Evolutionary conservation across 176 grass and related monocot genomes (phyloP), one percentile per base, ranked within the genome.

Genomic region (Areca catechu): DNA sequence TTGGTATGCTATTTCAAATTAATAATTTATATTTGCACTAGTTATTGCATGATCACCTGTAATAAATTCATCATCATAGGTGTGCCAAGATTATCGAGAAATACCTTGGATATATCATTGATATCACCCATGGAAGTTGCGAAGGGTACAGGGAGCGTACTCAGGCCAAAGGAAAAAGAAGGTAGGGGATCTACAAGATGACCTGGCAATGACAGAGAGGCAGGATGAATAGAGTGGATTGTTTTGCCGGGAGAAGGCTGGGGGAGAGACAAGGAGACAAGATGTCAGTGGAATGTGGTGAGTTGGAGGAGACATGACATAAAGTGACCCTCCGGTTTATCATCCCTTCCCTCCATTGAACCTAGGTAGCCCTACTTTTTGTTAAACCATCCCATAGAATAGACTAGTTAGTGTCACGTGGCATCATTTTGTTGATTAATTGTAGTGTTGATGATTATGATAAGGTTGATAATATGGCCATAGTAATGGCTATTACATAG

Each of bases 281-380:
- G 63, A 55, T 72, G 50, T 54, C 5, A 62, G 24, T 76, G 76
- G 58, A 70, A 69, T 83, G 85, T 80, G 79, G 79, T 65, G 80
- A 73, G 76, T 19, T 70, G 72, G 63, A 88, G 76, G 25, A 76
- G 76, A 79, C 85, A 83, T 72, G 63, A 24, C 4, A 75, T 57
- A 54, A 60, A 24, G 65, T 48, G 55, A 18, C 1, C 28, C 56
- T 24, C 55, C 30, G 60, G 30, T 53, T 2, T 0, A 30, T 55
- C 61, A 52, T 53, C 16, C 3, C 22, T 14, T 61, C 57, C 5
- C 51, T 53, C 29, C 49, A 0, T 19, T 43, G 34, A 12, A 3
- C 66, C 61, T 70, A 55, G 34, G 34, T 50, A 62, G 47, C 25
- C 21, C 25, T 70, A 25, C 27, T 23, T 53, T 53, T 17, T 59